A percentile compares a stretch with the other conserved stretches of the same genome.
These are phyloP conservation scores for Trichosporon sp. DNA, from an alignment of 1,284 basidiomycete species.

Conservation along the genomic window DNA sequence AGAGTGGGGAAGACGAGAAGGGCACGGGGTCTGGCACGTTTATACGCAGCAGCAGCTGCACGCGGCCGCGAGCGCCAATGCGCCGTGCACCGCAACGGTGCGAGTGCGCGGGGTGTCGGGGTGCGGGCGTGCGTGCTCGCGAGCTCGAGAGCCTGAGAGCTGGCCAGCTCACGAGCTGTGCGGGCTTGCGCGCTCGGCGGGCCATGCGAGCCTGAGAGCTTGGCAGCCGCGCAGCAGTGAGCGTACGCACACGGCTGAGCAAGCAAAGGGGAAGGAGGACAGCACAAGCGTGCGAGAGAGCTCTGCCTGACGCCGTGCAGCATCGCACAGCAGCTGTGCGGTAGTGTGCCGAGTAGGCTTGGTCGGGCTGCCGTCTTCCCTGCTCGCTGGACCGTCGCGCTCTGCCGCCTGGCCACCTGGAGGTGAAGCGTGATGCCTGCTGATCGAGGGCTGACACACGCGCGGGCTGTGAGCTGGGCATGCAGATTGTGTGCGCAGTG, in stretches of 20 bases:
- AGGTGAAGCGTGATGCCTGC: not conserved
- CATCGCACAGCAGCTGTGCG: not conserved
- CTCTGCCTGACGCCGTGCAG: not conserved
- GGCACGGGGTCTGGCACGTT: not conserved
- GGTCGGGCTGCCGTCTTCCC: no score
- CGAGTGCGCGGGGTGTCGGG: not conserved
- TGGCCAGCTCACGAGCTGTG: not conserved
- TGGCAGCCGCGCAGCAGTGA: not conserved
- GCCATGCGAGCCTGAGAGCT: not conserved
- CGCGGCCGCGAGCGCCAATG: not conserved
- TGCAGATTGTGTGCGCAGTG: not conserved
- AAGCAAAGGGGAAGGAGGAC: not conserved
- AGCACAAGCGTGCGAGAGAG: not conserved
- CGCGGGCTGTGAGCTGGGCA: not conserved
- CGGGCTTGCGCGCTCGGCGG: not conserved
- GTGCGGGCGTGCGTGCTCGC: not conserved
- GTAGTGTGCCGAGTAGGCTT: not conserved
- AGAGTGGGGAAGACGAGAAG: not conserved
- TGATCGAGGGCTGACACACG: not conserved
- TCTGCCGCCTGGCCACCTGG: not conserved
- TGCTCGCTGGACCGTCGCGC: no score
- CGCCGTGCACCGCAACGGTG: not conserved
- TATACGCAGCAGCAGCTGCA: not conserved
- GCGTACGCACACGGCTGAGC: no score
- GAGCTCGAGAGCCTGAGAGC: not conserved